Evolutionary conservation across 1,139 yeast species (phyloP).

Genomic region (Wickerhamomyces sp.): DNA sequence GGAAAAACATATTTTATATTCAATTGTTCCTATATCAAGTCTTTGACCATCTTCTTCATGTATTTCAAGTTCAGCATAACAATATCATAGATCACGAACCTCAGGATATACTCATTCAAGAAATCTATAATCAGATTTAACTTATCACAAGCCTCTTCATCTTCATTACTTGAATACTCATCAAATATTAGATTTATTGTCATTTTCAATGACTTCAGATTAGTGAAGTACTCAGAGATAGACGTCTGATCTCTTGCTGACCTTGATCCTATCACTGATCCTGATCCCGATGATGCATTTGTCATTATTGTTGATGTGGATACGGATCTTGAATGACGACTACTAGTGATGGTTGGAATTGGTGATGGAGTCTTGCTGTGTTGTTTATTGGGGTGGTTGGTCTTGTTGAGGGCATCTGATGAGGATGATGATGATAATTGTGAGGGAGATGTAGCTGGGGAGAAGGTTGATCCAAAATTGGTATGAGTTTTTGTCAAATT

Average conservation of each 20-base stretch:
- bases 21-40: background rate
- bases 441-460: background rate
- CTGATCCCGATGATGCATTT: conserved; percentile 3
- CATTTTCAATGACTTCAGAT: conserved; percentile 6
- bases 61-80: conserved; percentile 1
- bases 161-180: background rate
- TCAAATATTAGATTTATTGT: conserved; percentile 6
- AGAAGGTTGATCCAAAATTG: background rate
- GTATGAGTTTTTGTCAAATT: background rate
- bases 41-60: conserved; percentile 1
- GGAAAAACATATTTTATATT: no score
- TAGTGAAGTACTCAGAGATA: conserved; percentile 6
- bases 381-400: background rate
- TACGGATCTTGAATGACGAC: conserved; percentile 1
- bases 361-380: background rate
- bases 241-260: conserved; percentile 12
- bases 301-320: conserved; percentile 5
- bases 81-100: conserved; percentile 7
- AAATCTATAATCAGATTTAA: conserved; percentile 8
- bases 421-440: background rate
- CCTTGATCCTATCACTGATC: conserved; percentile 10
- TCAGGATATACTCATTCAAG: conserved; percentile 6
- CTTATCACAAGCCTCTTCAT: conserved; percentile 1
- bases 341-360: background rate
- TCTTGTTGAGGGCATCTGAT: background rate